Conservation (phyloP, 2,329 filamentous ascomycete genomes). For the Colletotrichum magnum region DNA sequence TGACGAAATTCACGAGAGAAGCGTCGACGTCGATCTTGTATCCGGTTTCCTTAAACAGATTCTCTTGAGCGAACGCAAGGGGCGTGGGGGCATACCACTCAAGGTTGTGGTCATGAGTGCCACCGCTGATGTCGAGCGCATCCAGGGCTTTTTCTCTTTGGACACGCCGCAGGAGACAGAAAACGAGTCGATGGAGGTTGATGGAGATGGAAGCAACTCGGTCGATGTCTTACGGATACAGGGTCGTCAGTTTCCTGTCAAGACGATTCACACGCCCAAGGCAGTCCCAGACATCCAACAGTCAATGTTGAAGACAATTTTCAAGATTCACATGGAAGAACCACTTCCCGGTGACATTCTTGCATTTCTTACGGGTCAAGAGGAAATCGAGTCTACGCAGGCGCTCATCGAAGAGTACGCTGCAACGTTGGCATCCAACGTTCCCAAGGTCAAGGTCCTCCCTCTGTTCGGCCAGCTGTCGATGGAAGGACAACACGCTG, state of each 20-base stretch:
- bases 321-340: slow-evolving; percentile 89
- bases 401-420: slow-evolving; percentile 86
- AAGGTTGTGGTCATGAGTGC: slow-evolving; percentile 98
- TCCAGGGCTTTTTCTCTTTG: slow-evolving; percentile 79
- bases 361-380: slow-evolving; percentile 92
- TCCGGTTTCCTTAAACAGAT: slow-evolving; percentile 90
- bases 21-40: slow-evolving; percentile 92
- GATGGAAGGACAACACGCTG: slow-evolving; percentile 86
- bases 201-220: not conserved
- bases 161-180: slow-evolving; percentile 39
- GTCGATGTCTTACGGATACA: slow-evolving; percentile 76
- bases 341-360: slow-evolving; percentile 95
- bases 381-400: slow-evolving; percentile 89
- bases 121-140: slow-evolving; percentile 87
- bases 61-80: slow-evolving; percentile 71
- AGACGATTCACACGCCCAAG: slow-evolving; percentile 79
- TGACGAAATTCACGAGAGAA: slow-evolving; percentile 97
- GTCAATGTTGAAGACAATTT: slow-evolving; percentile 83
- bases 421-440: slow-evolving; percentile 77
- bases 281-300: slow-evolving; percentile 88
- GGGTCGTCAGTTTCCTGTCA: slow-evolving; percentile 89
- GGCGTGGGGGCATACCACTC: slow-evolving; percentile 79
- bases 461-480: slow-evolving; percentile 93
- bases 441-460: slow-evolving; percentile 80
- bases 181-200: not conserved